Conservation (phyloP, 139 green algal genomes). For the Tetraselmis striata region DNA sequence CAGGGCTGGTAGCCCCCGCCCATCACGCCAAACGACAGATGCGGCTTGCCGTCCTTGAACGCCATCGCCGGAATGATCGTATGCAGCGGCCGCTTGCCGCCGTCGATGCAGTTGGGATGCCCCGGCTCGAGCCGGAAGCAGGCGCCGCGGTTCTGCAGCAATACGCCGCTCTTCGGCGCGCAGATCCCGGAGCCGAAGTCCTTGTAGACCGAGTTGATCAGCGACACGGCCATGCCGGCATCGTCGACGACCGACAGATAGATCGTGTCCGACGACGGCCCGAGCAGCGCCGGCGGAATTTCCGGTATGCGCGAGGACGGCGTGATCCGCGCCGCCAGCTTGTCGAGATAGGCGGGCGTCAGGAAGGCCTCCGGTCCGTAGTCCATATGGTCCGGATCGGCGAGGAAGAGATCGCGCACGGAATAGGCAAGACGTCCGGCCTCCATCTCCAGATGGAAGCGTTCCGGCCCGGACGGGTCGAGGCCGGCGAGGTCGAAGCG, state of each 20-base stretch:
- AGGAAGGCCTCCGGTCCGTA: no score
- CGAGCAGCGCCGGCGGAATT: no score
- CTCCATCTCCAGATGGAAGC: no score
- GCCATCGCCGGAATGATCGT: conserved; percentile 59
- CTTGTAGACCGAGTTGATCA: conserved; percentile 73
- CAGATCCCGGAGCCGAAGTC: conserved; percentile 57
- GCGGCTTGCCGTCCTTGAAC: conserved; percentile 24
- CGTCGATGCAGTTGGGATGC: conserved; percentile 50
- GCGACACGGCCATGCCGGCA: conserved; percentile 55
- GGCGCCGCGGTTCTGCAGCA: conserved; percentile 33
- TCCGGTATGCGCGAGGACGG: no score
- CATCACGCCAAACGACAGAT: conserved; percentile 38
- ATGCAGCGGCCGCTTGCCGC: conserved; percentile 53
- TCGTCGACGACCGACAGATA: conserved; percentile 63
- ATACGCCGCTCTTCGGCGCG: conserved; percentile 38
- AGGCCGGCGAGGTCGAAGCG: no score
- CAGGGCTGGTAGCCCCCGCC: conserved; percentile 71
- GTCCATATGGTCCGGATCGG: no score
- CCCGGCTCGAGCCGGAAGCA: conserved; percentile 38
- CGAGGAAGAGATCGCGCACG: no score
- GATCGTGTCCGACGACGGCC: no score
- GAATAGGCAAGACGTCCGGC: no score
- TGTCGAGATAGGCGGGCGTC: no score
- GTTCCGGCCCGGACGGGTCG: no score
- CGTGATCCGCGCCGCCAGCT: no score